phyloP scores from a whole-genome alignment of 2,329 filamentous ascomycete species.

The Passalora sequoiae region DNA sequence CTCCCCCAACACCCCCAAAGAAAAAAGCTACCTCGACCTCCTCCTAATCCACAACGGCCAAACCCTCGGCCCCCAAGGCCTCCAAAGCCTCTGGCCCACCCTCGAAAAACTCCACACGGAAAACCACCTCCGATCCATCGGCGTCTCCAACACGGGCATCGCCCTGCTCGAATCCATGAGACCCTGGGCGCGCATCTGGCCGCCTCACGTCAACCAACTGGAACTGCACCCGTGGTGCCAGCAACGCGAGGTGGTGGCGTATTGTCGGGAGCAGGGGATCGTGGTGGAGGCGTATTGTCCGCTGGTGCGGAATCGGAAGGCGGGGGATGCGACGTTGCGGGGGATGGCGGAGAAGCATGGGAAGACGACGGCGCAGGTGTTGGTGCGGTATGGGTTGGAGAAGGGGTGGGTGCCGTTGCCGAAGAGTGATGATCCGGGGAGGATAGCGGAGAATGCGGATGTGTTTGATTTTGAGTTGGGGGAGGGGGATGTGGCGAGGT shows the following conservation, averaged over 20 bases:
- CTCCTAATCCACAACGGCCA: constrained; percentile 65
- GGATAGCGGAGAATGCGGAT: constrained; percentile 62
- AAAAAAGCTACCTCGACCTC: constrained; percentile 67
- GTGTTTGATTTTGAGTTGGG: constrained; percentile 58
- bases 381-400: constrained; percentile 77
- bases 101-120: constrained; percentile 58
- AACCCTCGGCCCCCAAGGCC: constrained; percentile 46
- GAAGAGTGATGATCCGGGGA: constrained; percentile 64
- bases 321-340: constrained; percentile 61
- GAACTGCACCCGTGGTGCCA: constrained; percentile 71
- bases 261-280: constrained; percentile 56
- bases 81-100: constrained; percentile 61
- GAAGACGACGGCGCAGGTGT: constrained; percentile 69
- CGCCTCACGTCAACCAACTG: constrained; percentile 69
- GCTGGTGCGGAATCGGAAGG: constrained; percentile 65
- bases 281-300: constrained; percentile 61
- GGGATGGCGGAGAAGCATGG: constrained; percentile 65
- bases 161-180: constrained; percentile 65
- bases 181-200: constrained; percentile 59
- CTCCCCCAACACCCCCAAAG: constrained; percentile 44
- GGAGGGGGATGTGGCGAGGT: constrained; percentile 51
- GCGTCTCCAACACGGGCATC: constrained; percentile 67
- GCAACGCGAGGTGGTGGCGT: constrained; percentile 54
- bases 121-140: constrained; percentile 60
- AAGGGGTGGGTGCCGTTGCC: constrained; percentile 66